These are phyloP conservation scores for Sclerospora graminicola DNA, from an alignment of 352 stramenopile species.

Conservation along the genomic window DNA sequence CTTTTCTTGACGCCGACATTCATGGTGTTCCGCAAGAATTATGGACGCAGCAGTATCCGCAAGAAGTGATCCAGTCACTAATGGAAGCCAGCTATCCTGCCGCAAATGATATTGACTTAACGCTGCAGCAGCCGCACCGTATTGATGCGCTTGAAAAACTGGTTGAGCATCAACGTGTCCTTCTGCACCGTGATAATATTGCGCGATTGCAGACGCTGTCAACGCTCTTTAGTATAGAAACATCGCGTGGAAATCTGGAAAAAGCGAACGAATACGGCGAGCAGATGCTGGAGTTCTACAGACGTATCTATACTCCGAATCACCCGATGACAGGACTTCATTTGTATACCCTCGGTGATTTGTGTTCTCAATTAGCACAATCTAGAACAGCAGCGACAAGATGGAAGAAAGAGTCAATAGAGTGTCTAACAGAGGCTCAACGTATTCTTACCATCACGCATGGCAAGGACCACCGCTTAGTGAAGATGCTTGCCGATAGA, in stretches of 20 bases:
- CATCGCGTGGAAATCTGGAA: constrained; percentile 24
- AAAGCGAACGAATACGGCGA: constrained; percentile 31
- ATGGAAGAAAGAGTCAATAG: constrained; percentile 8
- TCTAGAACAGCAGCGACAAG: constrained; percentile 1
- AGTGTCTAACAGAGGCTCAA: constrained; percentile 27
- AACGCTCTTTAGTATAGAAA: constrained; percentile 42
- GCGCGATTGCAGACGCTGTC: constrained; percentile 33
- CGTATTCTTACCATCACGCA: constrained; percentile 47
- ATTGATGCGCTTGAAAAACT: constrained; percentile 18
- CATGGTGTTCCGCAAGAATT: constrained; percentile 26
- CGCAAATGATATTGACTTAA: background rate
- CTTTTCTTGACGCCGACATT: constrained; percentile 38
- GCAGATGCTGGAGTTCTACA: constrained; percentile 48
- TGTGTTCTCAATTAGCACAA: constrained; percentile 18
- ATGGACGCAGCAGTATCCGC: constrained; percentile 22
- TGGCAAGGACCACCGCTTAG: constrained; percentile 33
- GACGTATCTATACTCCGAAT: constrained; percentile 39
- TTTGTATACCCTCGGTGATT: constrained; percentile 55
- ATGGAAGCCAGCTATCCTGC: constrained; percentile 13
- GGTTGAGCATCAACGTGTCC: constrained; percentile 14
- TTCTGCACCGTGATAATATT: constrained; percentile 37
- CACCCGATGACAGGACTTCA: constrained; percentile 57
- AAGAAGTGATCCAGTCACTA: constrained; percentile 18
- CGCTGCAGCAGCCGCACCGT: constrained; percentile 13
- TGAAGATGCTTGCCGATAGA: constrained; percentile 28